These are phyloP conservation scores for Thermochaetoides thermophila DNA, from an alignment of 495 filamentous ascomycete genomes.

Conservation along the genomic window DNA sequence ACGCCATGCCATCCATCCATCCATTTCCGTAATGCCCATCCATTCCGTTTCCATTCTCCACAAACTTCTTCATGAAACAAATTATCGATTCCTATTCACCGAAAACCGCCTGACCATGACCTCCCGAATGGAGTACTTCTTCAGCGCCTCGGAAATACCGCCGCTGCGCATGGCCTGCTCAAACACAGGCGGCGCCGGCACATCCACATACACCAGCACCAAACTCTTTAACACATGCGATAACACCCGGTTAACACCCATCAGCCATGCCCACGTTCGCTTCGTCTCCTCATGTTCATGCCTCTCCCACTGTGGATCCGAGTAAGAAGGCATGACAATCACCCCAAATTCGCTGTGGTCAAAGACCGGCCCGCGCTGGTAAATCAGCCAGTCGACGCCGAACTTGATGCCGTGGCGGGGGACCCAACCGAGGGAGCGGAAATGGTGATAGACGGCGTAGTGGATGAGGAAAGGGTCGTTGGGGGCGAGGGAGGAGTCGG, in stretches of 20 bases:
- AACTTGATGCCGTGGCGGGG: slow-evolving; percentile 89
- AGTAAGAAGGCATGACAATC: slow-evolving; percentile 70
- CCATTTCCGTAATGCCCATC: neutral
- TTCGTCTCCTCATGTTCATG: slow-evolving; percentile 28
- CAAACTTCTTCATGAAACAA: neutral
- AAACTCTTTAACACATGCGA: slow-evolving; percentile 77
- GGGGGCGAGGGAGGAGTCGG: slow-evolving; percentile 29
- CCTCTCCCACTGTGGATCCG: slow-evolving; percentile 56
- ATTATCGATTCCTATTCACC: slow-evolving; percentile 50
- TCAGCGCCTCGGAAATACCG: slow-evolving; percentile 48
- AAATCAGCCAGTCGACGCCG: slow-evolving; percentile 81
- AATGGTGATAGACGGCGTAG: slow-evolving; percentile 91
- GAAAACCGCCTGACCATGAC: slow-evolving; percentile 70
- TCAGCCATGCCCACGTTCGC: slow-evolving; percentile 78
- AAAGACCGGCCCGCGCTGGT: slow-evolving; percentile 89
- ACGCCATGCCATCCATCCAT: slow-evolving; percentile 6
- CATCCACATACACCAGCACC: slow-evolving; percentile 77
- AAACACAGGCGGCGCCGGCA: slow-evolving; percentile 51
- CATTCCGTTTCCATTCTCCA: neutral
- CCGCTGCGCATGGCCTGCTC: slow-evolving; percentile 25
- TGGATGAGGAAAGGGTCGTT: slow-evolving; percentile 77
- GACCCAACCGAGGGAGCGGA: slow-evolving; percentile 94
- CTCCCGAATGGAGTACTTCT: slow-evolving; percentile 67
- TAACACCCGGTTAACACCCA: slow-evolving; percentile 83
- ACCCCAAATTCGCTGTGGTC: slow-evolving; percentile 86